Evolutionary conservation across 192 early-diverging fungal genomes (phyloP), one percentile per base, ranked within the genome.

Genomic region (Neocallimastix lanati): DNA sequence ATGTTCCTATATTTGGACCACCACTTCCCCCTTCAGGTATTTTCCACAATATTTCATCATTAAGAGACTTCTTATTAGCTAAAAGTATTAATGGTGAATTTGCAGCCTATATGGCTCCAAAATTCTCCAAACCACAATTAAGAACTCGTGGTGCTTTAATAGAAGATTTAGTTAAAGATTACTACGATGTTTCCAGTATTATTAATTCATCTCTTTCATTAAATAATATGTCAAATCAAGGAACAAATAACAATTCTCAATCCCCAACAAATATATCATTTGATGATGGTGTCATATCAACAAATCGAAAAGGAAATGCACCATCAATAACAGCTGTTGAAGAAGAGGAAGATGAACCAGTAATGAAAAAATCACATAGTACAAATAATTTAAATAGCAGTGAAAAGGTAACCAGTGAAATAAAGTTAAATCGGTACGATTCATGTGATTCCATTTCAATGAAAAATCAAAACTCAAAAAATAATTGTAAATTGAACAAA

Each of bases 31-130:
- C 77, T 35, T 82, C 83, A 4, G 78, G 82, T 13, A 77, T 86
- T 7, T 88, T 88, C 78, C 77, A 78, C 58, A 77, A 85, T 38
- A 13, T 25, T 12, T 78, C 27, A 11, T 78, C 78, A n/a, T 28
- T 88, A 76, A 38, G 81, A 15, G 79, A 88, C 2, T 88, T 88
- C 40, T 35, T 88, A 18, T 36, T 88, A n/a, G 80, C 83, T 16
- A 88, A 88, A 78, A 78, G 86, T 87, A 82, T 88, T 36, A 88
- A 88, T 76, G 87, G 84, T 50, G 87, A 88, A 81, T 82, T 85
- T 77, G 83, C 87, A 13, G 83, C 87, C 2, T 85, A 85, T 79
- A 86, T 85, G 30, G 85, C 87, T 0, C 83, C 85, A 35, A 84
- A 82, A 29, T 88, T 88, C 50, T 28, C 29, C 21, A 85, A 82